Evolutionary conservation across 129 eudicot genomes (phyloP).

Genomic region (Lactuca saligna): DNA sequence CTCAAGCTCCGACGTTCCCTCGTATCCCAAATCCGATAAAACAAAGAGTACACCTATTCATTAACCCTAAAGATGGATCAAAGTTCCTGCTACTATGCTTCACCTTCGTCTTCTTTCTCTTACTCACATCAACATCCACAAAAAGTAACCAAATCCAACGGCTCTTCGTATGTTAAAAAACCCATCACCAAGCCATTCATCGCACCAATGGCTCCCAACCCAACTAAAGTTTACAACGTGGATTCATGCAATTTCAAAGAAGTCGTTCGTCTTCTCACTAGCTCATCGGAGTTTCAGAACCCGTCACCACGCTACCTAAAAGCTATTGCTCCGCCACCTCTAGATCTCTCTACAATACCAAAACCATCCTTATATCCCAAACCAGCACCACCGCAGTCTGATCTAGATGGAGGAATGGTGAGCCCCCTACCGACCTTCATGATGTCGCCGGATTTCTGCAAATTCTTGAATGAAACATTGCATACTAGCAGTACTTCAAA

Average conservation of each 20-base stretch:
- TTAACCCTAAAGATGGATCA: background rate
- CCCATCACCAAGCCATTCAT: conserved; percentile 48
- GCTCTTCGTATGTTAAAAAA: conserved; percentile 28
- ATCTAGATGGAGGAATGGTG: background rate
- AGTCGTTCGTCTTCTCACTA: conserved; percentile 66
- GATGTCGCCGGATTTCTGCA: conserved; percentile 15
- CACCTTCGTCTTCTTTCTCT: background rate
- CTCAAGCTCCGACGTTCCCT: too few relatives aligned
- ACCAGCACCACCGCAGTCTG: background rate
- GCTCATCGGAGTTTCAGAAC: conserved; percentile 43
- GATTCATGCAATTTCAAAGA: conserved; percentile 54
- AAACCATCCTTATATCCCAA: conserved; percentile 14
- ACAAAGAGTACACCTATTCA: background rate
- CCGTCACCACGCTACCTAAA: conserved; percentile 25
- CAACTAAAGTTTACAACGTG: conserved; percentile 61
- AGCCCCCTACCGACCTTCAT: conserved; percentile 22
- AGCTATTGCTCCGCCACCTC: conserved; percentile 54
- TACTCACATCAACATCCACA: conserved; percentile 8
- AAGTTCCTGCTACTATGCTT: background rate
- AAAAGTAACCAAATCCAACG: background rate
- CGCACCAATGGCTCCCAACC: conserved; percentile 59
- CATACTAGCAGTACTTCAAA: background rate
- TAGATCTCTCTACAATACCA: conserved; percentile 26
- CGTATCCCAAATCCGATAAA: background rate
- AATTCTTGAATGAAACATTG: conserved; percentile 32